Base-by-base conservation (phyloP, 257 asterid species). In the Nicotiana noctiflora region DNA sequence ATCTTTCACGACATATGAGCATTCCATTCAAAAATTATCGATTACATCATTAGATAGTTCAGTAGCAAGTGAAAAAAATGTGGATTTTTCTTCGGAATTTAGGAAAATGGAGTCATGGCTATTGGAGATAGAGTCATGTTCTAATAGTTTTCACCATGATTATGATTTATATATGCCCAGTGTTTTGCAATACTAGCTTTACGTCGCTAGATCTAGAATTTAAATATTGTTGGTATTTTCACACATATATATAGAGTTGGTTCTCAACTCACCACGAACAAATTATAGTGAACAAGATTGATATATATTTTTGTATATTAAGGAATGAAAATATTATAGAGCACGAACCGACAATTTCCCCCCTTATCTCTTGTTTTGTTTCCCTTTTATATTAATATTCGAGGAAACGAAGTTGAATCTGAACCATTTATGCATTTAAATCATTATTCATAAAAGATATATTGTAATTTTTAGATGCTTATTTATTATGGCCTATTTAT, bases 31-130 rank as follows among this genome's bases (percentile, higher is more conserved):
- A 4, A 85, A 86, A 23, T 46, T 82, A 19, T 80, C 2, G 4
- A 0, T 67, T 61, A 85, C 3, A 9, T 74, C 60, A 23, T 29
- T 77, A 32, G 88, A 80, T 29, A 74, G 59, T 40, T 78, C 78
- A 3, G 68, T 17, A 14, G 67, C 64, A 32, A 74, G 29, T 29
- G 66, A 81, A 5, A 84, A 79, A 34, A 53, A 6, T 37, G 0
- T 81, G 49, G 83, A 81, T 9, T 81, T 63, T 19, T 52, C 82
- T 4, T 63, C 85, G 1, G 66, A 63, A n/a, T 83, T 52, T 75
- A 80, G 79, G 60, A 92, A 89, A 72, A 83, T 90, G 10, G 97
- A 92, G 76, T 81, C 88, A 7, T 66, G 92, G 82, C 88, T 92
- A 15, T 74, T 87, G 83, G 94, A 86, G 86, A 84, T 85, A n/a